These are phyloP conservation scores for Cucumis melo DNA, from an alignment of 306 rosid genomes.

Conservation along the genomic window DNA sequence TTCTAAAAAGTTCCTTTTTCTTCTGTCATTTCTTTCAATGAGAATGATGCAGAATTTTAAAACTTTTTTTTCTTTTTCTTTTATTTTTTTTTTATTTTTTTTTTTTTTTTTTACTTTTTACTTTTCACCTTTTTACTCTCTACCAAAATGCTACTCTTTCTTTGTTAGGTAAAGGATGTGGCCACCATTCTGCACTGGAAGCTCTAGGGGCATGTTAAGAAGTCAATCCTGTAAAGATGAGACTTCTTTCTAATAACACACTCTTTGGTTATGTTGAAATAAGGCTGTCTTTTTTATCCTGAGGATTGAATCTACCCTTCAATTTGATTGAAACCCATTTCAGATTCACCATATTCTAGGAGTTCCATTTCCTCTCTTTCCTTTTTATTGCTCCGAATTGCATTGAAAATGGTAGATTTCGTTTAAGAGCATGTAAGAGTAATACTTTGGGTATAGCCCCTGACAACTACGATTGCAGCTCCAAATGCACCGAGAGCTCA, in stretches of 20 bases:
- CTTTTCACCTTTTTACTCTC: constrained; percentile 1
- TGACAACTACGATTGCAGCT: too few relatives aligned
- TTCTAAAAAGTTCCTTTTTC: not conserved
- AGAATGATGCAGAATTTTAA: not conserved
- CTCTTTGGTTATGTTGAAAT: constrained; percentile 23
- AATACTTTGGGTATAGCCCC: too few relatives aligned
- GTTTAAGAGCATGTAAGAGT: not conserved
- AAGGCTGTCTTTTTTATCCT: not conserved
- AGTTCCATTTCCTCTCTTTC: not conserved
- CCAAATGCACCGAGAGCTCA: too few relatives aligned
- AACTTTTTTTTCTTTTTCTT: constrained; percentile 12
- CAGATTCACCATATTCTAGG: not conserved
- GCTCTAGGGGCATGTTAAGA: constrained; percentile 64
- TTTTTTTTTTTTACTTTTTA: not conserved
- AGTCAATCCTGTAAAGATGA: constrained; percentile 52
- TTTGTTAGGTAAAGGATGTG: constrained; percentile 93
- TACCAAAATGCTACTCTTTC: constrained; percentile 15
- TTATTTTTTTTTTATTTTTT: constrained; percentile 6
- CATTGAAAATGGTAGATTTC: not conserved
- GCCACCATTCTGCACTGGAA: constrained; percentile 98
- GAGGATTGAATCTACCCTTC: constrained; percentile 10
- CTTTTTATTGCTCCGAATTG: not conserved
- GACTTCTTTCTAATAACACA: constrained; percentile 25
- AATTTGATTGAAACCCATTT: not conserved
- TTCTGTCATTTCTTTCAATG: not conserved